These are phyloP conservation scores for Thalassia testudinum DNA, from an alignment of 116 monocot species.

Conservation along the genomic window DNA sequence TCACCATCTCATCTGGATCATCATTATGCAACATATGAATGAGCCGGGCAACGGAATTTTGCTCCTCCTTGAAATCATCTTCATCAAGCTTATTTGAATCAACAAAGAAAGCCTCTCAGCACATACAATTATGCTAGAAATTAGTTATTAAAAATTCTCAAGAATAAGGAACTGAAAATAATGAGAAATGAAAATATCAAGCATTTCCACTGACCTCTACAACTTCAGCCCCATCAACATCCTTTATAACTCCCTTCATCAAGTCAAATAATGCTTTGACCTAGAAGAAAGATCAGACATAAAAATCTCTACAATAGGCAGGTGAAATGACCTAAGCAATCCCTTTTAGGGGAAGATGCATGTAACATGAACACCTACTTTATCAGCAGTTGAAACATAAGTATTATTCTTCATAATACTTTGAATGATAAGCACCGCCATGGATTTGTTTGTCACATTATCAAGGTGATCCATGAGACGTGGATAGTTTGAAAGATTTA, in stretches of 20 bases:
- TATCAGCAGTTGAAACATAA: constrained; percentile 68
- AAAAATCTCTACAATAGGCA: neutral
- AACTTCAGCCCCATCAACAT: constrained; percentile 50
- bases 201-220: no score
- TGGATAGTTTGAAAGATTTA: constrained; percentile 95
- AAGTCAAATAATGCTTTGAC: constrained; percentile 92
- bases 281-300: no score
- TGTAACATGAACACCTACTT: constrained; percentile 7
- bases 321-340: neutral
- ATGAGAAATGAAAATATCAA: no score
- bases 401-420: constrained; percentile 97
- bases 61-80: constrained; percentile 97
- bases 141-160: no score
- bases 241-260: constrained; percentile 90
- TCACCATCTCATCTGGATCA: constrained; percentile 82
- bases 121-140: no score
- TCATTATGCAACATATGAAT: no score
- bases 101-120: no score
- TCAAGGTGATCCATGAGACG: constrained; percentile 86
- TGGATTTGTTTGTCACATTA: no score
- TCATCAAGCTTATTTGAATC: no score
- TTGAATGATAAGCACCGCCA: no score
- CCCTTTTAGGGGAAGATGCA: no score
- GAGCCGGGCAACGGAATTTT: no score
- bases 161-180: constrained; percentile 47